Evolutionary conservation across 106 monocot species (phyloP), one percentile per base, ranked within the genome.

Genomic region (Allium sativum): DNA sequence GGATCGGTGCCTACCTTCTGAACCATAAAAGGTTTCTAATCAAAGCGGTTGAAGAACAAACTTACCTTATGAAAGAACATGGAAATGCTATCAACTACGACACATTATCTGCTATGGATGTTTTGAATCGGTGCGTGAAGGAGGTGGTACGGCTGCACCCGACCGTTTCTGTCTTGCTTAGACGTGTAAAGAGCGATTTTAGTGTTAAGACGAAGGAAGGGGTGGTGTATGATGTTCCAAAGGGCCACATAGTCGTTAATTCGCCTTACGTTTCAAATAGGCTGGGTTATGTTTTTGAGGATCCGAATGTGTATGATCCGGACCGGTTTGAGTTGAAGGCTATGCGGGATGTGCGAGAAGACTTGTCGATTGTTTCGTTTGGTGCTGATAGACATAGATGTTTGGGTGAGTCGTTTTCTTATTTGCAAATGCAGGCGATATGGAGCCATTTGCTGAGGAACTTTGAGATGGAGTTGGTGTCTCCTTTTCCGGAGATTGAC

Each of bases 371-470:
- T 73, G 78, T 96, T 46, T 91, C 96, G 0, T 96, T 96, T n/a
- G 96, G 96, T 0, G 96, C 90, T 8, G 96, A 91, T 1, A 74
- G 96, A 70, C 96, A 96, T 15, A 91, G 96, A 3, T 96, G 96
- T 55, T 86, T 96, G 17, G 96, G 96, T 0, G 96, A 96, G 67
- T 91, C 96, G 0, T 96, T 96, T 55, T 90, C 96, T 0, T 96
- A 91, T 72, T 57, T 91, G 65, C 96, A 96, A 67, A 96, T 96
- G 48, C 90, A 96, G 79, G 96, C 91, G 0, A 96, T 96, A n/a
- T 96, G 96, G 96, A 87, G 82, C 40, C 91, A 91, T 61, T 66
- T 96, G 66, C 58, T 96, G 55, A 81, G 96, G 63, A 91, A 96
- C 73, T 96, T 96, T 17, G 96, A 96, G 61, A 87, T 96, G 1